phyloP scores from a whole-genome alignment of 257 asterid species.

The Ligustrum vulgare region DNA sequence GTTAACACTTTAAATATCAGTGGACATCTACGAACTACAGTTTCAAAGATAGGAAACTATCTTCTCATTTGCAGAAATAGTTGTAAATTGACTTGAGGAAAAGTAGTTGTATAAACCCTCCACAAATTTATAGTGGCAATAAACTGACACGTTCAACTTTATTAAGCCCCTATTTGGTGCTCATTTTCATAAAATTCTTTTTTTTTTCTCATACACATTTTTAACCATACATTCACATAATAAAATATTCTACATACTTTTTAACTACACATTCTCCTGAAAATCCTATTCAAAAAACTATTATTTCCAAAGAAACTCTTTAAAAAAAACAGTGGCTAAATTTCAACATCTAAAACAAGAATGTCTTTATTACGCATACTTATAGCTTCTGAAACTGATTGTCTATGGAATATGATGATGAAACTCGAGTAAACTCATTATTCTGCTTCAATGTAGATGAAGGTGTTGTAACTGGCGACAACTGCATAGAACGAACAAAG shows the following conservation, averaged over 20 bases:
- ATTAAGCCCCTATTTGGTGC: neutral
- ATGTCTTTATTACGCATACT: slow-evolving; percentile 20
- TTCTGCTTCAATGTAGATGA: slow-evolving; percentile 29
- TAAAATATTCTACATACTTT: no score
- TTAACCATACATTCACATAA: no score
- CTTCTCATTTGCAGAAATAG: neutral
- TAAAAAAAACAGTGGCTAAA: neutral
- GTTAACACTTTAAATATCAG: neutral
- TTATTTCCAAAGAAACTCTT: no score
- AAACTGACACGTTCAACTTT: neutral
- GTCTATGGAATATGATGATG: slow-evolving; percentile 33
- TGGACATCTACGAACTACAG: neutral
- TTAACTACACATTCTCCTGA: no score
- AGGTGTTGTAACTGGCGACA: slow-evolving; percentile 22
- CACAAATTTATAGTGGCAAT: neutral
- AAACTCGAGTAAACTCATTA: slow-evolving; percentile 24
- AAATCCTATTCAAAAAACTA: no score
- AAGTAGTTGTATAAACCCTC: neutral
- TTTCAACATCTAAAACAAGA: neutral
- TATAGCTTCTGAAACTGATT: slow-evolving; percentile 42
- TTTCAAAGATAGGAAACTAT: neutral
- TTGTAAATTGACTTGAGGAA: neutral
- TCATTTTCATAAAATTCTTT: no score
- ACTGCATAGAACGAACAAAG: slow-evolving; percentile 17
- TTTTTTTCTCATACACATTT: no score